These are phyloP conservation scores for Pichia sp. DNA, from an alignment of 1,139 yeast genomes.

Conservation along the genomic window DNA sequence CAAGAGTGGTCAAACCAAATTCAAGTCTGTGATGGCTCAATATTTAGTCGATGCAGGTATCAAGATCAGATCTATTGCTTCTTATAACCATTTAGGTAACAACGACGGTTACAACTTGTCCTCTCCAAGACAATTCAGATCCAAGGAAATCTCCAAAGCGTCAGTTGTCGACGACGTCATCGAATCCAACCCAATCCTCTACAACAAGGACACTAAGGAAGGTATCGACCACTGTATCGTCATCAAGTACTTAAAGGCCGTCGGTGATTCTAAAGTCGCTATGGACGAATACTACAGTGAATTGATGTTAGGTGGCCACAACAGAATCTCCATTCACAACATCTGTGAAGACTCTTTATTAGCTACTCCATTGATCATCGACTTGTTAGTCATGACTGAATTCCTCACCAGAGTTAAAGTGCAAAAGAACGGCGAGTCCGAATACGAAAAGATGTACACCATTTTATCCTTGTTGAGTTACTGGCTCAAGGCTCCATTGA, in stretches of 20 bases:
- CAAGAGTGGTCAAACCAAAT: conserved; percentile 95
- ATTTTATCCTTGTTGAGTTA: conserved; percentile 86
- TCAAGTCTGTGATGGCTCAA: conserved; percentile 94
- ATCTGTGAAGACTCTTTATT: conserved; percentile 95
- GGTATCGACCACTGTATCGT: conserved; percentile 93
- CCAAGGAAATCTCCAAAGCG: conserved; percentile 91
- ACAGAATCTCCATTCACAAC: conserved; percentile 89
- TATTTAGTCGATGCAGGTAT: conserved; percentile 97
- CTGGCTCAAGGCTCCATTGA: conserved; percentile 96
- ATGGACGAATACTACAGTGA: conserved; percentile 98
- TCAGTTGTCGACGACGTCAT: conserved; percentile 95
- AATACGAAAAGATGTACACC: conserved; percentile 71
- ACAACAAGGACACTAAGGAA: conserved; percentile 77
- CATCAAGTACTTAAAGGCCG: conserved; percentile 91
- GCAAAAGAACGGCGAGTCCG: conserved; percentile 47
- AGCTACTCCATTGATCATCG: conserved; percentile 94
- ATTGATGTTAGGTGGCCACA: conserved; percentile 97
- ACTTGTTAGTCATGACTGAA: conserved; percentile 86
- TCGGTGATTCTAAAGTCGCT: conserved; percentile 95
- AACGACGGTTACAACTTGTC: conserved; percentile 93
- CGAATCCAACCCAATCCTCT: conserved; percentile 82
- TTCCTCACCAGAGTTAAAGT: conserved; percentile 84
- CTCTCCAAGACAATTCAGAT: conserved; percentile 90
- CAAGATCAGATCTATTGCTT: conserved; percentile 90
- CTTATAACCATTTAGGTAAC: conserved; percentile 95